phyloP scores from a whole-genome alignment of 108 stramenopile species.

The Aurantiochytrium sp. region DNA sequence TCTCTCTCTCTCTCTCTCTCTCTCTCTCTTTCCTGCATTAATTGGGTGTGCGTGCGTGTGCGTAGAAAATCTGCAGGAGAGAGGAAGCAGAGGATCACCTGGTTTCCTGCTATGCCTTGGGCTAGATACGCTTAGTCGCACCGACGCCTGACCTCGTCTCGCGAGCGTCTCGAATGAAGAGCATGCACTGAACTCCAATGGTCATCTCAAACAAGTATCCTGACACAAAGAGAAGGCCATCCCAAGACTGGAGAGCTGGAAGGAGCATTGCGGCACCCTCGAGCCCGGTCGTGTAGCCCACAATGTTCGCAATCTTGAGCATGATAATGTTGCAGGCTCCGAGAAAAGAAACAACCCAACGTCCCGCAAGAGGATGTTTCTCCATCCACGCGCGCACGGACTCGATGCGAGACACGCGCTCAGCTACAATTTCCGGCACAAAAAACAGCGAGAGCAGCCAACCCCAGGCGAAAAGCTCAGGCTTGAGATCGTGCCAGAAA shows the following conservation, averaged over 20 bases:
- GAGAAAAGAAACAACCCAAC: background rate
- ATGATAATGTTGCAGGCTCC: conserved; percentile 35
- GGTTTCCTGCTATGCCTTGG: too few relatives aligned
- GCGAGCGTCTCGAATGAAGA: background rate
- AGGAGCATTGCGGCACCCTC: conserved; percentile 25
- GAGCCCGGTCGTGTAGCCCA: conserved; percentile 44
- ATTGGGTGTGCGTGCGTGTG: too few relatives aligned
- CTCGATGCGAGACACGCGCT: background rate
- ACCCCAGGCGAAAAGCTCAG: conserved; percentile 50
- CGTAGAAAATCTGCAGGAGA: too few relatives aligned
- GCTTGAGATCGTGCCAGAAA: conserved; percentile 54
- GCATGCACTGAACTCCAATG: background rate
- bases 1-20: too few relatives aligned
- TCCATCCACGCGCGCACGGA: background rate
- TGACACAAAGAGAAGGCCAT: background rate
- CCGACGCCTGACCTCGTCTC: too few relatives aligned
- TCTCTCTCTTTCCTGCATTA: too few relatives aligned
- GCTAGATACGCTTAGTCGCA: too few relatives aligned
- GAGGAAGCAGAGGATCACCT: too few relatives aligned
- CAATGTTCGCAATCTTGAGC: conserved; percentile 40
- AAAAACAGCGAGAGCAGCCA: conserved; percentile 38
- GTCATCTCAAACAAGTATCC: background rate
- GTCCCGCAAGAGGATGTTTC: background rate
- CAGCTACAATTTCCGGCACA: conserved; percentile 32
- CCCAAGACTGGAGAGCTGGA: background rate